Conservation (phyloP, 2,329 filamentous ascomycete genomes). For the Curvularia sp. region DNA sequence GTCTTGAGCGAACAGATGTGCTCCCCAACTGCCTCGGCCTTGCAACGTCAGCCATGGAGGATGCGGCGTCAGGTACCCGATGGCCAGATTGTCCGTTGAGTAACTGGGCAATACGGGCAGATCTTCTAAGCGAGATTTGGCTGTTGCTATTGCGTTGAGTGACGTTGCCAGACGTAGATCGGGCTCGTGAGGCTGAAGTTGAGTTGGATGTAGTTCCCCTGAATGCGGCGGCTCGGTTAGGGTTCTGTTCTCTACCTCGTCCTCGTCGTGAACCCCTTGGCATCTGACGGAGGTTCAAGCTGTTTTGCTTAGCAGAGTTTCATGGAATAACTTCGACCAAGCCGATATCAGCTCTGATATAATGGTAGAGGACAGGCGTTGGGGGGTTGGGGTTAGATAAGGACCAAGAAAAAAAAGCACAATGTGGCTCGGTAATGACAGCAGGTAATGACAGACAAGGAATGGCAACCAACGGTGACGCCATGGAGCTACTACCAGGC, state of each 20-base stretch:
- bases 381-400: slow-evolving; percentile 16
- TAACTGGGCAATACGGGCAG: slow-evolving; percentile 42
- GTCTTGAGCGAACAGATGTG: slow-evolving; percentile 41
- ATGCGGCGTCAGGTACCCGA: slow-evolving; percentile 23
- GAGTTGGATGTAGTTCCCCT: slow-evolving; percentile 37
- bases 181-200: slow-evolving; percentile 19
- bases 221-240: slow-evolving; percentile 34
- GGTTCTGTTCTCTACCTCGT: slow-evolving; percentile 46
- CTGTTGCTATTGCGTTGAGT: slow-evolving; percentile 27
- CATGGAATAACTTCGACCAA: slow-evolving; percentile 19
- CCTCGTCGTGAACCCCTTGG: slow-evolving; percentile 45
- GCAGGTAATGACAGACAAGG: slow-evolving; percentile 16
- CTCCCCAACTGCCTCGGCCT: slow-evolving; percentile 44
- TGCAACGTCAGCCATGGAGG: slow-evolving; percentile 49
- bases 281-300: slow-evolving; percentile 47
- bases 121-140: slow-evolving; percentile 39
- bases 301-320: slow-evolving; percentile 40
- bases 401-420: slow-evolving; percentile 9
- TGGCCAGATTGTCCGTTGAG: slow-evolving; percentile 37
- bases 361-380: slow-evolving; percentile 26
- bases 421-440: slow-evolving; percentile 6
- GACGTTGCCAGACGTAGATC: slow-evolving; percentile 23
- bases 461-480: slow-evolving; percentile 25
- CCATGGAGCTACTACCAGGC: slow-evolving; percentile 21
- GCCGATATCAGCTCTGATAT: slow-evolving; percentile 33